These are phyloP conservation scores for Fraxinus sp. DNA, from an alignment of 305 asterid genomes.

Conservation along the genomic window DNA sequence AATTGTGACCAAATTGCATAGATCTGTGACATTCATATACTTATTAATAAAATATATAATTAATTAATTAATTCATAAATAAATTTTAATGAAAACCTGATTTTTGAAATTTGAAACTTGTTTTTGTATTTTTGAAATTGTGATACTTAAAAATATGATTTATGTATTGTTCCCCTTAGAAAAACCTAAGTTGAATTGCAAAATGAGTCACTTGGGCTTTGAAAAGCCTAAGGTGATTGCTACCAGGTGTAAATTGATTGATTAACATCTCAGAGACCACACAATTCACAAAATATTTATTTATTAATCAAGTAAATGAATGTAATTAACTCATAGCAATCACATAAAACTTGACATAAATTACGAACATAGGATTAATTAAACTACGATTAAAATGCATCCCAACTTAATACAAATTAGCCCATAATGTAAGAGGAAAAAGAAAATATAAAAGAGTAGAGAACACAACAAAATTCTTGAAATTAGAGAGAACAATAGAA, in stretches of 20 bases:
- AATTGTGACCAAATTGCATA: no score
- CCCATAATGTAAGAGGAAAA: background rate
- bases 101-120: no score
- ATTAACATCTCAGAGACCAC: background rate
- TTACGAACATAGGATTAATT: background rate
- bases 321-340: background rate
- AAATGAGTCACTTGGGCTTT: background rate
- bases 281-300: background rate
- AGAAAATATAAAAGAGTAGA: background rate
- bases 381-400: background rate
- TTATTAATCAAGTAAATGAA: no score
- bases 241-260: background rate
- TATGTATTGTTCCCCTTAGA: no score
- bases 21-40: no score
- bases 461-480: background rate
- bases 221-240: background rate
- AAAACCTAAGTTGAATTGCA: no score
- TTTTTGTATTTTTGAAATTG: no score
- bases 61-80: no score
- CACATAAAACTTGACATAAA: background rate
- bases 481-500: background rate
- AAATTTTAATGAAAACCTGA: no score
- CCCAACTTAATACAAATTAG: background rate
- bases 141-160: no score
- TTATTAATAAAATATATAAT: no score